Evolutionary conservation across 345 rosid species (phyloP).

Genomic region (Eutrema yunnanense): DNA sequence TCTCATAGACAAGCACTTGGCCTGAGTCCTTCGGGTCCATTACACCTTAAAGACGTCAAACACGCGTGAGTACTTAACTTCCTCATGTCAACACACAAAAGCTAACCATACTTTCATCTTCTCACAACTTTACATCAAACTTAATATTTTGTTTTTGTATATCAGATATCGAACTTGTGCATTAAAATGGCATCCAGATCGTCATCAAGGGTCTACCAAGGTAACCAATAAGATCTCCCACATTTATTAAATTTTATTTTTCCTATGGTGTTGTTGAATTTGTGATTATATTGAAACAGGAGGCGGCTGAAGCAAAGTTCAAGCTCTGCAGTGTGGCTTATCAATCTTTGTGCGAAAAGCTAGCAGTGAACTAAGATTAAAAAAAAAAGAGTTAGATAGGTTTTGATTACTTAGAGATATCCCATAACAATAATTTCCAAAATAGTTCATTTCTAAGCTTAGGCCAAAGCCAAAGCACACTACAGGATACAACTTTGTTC

Average conservation of each 20-base stretch:
- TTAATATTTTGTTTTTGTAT: background rate
- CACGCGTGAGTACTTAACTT: slow-evolving; percentile 51
- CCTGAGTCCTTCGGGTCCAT: slow-evolving; percentile 62
- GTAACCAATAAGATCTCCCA: slow-evolving; percentile 27
- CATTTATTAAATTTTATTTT: background rate
- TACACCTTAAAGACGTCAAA: slow-evolving; percentile 74
- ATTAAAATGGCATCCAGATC: slow-evolving; percentile 97
- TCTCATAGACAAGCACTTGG: slow-evolving; percentile 83
- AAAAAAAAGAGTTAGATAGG: slow-evolving; percentile 1
- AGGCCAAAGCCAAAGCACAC: background rate
- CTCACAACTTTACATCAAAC: background rate
- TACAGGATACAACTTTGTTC: background rate
- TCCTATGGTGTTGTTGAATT: background rate
- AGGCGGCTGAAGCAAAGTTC: slow-evolving; percentile 84
- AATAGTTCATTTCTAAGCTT: background rate
- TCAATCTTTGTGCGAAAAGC: slow-evolving; percentile 69
- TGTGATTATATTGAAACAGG: slow-evolving; percentile 31
- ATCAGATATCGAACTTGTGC: slow-evolving; percentile 79
- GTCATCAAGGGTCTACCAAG: slow-evolving; percentile 88
- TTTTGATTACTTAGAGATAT: slow-evolving; percentile 7
- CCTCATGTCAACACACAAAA: slow-evolving; percentile 4
- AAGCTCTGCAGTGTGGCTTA: slow-evolving; percentile 90
- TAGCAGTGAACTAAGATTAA: slow-evolving; percentile 37
- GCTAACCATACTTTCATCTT: background rate
- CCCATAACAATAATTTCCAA: background rate